Conservation (phyloP, 371 early-diverging fungal genomes). For the Mucor saturninus region DNA sequence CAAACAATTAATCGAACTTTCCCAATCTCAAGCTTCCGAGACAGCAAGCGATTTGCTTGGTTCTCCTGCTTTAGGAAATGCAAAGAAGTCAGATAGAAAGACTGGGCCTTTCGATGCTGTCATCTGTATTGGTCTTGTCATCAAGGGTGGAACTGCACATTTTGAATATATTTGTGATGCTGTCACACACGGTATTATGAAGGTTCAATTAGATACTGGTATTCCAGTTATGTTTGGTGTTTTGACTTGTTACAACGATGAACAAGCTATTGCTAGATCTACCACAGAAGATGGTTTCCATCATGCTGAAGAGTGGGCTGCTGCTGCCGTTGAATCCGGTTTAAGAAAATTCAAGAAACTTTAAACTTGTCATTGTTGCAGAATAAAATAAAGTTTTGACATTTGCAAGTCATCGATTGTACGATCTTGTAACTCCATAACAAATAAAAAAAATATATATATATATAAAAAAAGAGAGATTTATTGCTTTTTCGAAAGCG, state of each 20-base stretch:
- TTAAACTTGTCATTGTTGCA: constrained; percentile 25
- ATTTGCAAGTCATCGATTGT: not conserved
- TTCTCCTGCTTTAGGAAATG: constrained; percentile 36
- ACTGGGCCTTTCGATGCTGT: constrained; percentile 81
- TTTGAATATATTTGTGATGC: constrained; percentile 98
- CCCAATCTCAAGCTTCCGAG: constrained; percentile 61
- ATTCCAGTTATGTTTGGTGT: constrained; percentile 96
- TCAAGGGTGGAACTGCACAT: constrained; percentile 97
- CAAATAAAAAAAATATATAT: too few species aligned
- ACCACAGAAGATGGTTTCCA: constrained; percentile 84
- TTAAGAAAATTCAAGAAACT: constrained; percentile 60
- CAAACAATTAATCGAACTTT: constrained; percentile 72
- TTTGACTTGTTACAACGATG: constrained; percentile 91
- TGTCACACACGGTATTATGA: constrained; percentile 89
- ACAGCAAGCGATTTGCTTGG: constrained; percentile 62
- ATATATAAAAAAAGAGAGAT: too few species aligned
- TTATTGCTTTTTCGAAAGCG: too few species aligned
- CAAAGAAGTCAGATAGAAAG: constrained; percentile 36
- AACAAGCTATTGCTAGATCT: constrained; percentile 88
- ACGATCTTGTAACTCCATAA: too few species aligned
- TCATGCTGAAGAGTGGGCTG: constrained; percentile 97
- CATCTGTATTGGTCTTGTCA: constrained; percentile 94
- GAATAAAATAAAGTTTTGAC: not conserved
- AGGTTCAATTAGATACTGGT: constrained; percentile 86
- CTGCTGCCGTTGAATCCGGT: constrained; percentile 96